These are phyloP conservation scores for Neonectria ditissima DNA, from an alignment of 2,329 filamentous ascomycete genomes.

Conservation along the genomic window DNA sequence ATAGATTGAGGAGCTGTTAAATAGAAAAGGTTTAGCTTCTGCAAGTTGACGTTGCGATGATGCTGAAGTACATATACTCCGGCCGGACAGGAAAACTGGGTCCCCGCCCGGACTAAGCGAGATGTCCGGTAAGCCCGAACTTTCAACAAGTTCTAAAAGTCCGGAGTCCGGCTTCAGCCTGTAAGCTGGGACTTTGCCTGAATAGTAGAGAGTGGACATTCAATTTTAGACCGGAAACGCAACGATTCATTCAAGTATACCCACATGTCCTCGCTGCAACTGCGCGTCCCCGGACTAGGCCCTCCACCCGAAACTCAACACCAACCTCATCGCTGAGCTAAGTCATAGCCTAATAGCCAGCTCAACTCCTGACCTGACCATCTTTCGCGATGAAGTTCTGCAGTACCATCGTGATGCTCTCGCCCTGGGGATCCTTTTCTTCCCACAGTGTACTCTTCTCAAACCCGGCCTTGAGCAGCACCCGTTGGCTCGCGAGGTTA, in stretches of 20 bases:
- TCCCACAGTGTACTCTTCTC: conserved; percentile 56
- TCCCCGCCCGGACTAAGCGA: conserved; percentile 8
- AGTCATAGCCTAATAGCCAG: no score
- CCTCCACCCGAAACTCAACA: no score
- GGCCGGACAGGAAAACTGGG: neutral
- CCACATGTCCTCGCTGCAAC: neutral
- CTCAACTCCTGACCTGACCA: no score
- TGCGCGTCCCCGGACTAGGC: conserved; percentile 3
- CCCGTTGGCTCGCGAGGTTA: conserved; percentile 66
- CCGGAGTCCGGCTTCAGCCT: neutral
- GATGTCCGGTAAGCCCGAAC: conserved; percentile 14
- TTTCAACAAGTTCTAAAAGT: conserved; percentile 13
- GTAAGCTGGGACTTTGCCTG: neutral
- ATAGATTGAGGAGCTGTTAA: neutral
- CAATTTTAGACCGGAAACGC: neutral
- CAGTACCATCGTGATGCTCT: conserved; percentile 33
- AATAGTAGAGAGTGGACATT: neutral
- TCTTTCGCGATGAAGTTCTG: conserved; percentile 41
- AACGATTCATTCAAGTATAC: neutral
- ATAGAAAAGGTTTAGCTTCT: no score
- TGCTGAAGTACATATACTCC: conserved; percentile 10
- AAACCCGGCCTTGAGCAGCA: conserved; percentile 70
- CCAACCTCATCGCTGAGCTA: no score
- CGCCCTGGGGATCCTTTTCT: conserved; percentile 42
- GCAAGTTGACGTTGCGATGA: neutral